phyloP scores from a whole-genome alignment of 768 basidiomycete genomes.

The Pleurotus cornucopiae region DNA sequence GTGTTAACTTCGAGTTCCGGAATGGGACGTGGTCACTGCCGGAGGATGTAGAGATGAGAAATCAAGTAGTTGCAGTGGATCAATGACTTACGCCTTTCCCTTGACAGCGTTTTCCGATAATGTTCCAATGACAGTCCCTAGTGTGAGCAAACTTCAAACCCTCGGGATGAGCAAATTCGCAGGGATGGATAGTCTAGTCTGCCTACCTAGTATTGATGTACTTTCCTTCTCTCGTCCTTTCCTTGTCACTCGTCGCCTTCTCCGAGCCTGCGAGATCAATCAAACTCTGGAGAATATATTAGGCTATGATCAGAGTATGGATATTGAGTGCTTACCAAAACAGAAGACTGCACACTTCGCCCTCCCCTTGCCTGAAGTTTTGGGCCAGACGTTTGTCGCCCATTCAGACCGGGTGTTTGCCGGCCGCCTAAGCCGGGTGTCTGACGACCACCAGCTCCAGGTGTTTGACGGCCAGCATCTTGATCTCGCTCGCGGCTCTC shows the following conservation, averaged over 20 bases:
- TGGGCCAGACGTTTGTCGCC: conserved; percentile 54
- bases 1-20: conserved; percentile 92
- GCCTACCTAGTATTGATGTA: conserved; percentile 88
- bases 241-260: conserved; percentile 92
- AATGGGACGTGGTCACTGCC: conserved; percentile 86
- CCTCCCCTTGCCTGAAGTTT: conserved; percentile 75
- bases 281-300: conserved; percentile 52
- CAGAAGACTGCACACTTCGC: conserved; percentile 73
- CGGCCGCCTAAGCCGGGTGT: conserved; percentile 25
- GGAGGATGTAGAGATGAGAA: not conserved
- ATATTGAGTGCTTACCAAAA: conserved; percentile 45
- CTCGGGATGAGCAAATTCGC: too few relatives aligned
- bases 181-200: not conserved
- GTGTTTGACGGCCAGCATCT: conserved; percentile 30
- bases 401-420: conserved; percentile 22
- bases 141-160: conserved; percentile 71
- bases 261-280: conserved; percentile 98
- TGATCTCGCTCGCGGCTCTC: conserved; percentile 76
- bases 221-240: conserved; percentile 92
- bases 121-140: conserved; percentile 90
- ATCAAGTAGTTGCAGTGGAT: not conserved
- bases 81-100: conserved; percentile 52
- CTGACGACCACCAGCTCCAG: conserved; percentile 21
- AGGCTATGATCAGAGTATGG: conserved; percentile 3
- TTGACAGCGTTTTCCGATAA: conserved; percentile 84